These are phyloP conservation scores for Corrigiola litoralis DNA, from an alignment of 179 eudicot species.

Conservation along the genomic window DNA sequence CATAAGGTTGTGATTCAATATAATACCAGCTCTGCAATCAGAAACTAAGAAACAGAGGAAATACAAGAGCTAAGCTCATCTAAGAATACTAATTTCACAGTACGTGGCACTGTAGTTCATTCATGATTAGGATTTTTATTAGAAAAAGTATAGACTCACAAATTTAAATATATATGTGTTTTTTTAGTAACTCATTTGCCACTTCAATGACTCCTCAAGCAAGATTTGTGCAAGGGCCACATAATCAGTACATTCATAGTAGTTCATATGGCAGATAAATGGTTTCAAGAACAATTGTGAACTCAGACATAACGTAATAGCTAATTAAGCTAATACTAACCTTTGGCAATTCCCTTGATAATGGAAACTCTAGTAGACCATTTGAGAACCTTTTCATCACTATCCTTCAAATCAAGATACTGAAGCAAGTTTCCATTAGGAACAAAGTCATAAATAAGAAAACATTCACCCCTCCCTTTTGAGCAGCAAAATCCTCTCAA, in stretches of 20 bases:
- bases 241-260: no score
- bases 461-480: slow-evolving; percentile 89
- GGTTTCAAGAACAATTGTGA: background rate
- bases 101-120: background rate
- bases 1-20: background rate
- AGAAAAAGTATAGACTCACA: background rate
- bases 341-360: slow-evolving; percentile 88
- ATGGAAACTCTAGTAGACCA: slow-evolving; percentile 79
- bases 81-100: background rate
- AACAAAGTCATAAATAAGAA: slow-evolving; percentile 76
- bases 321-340: slow-evolving; percentile 31
- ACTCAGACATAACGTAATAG: background rate
- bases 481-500: slow-evolving; percentile 94
- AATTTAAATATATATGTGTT: background rate
- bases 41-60: background rate
- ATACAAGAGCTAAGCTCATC: background rate
- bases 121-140: background rate
- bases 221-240: no score
- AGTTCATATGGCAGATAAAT: background rate
- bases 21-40: background rate
- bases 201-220: no score
- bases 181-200: no score
- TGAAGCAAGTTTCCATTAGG: slow-evolving; percentile 71
- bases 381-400: slow-evolving; percentile 49
- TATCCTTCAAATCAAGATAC: slow-evolving; percentile 59